Conservation (phyloP, 345 rosid species). For the Eucalyptus regnans region DNA sequence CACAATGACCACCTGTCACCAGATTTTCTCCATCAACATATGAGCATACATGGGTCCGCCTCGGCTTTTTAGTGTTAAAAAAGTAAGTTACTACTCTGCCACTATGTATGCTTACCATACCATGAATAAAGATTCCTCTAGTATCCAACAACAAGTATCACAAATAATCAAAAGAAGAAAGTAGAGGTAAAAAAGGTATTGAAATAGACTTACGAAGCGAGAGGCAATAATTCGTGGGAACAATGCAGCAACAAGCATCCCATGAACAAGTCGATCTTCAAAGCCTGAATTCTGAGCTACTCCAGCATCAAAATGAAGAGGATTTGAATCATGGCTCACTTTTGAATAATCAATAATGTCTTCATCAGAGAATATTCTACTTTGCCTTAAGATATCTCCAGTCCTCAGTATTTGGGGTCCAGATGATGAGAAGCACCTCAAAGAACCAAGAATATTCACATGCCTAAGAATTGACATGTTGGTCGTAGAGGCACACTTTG, state of each 20-base stretch:
- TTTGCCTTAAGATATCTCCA: slow-evolving; percentile 50
- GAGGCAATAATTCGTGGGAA: slow-evolving; percentile 75
- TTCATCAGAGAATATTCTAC: slow-evolving; percentile 47
- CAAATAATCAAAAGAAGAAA: background rate
- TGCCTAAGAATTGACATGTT: background rate
- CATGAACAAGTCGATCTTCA: slow-evolving; percentile 67
- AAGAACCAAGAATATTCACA: background rate
- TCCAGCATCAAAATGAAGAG: slow-evolving; percentile 62
- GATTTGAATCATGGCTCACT: slow-evolving; percentile 66
- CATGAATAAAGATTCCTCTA: background rate
- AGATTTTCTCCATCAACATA: background rate
- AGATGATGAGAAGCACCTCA: slow-evolving; percentile 32
- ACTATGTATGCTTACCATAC: background rate
- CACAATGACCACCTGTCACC: background rate
- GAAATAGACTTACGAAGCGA: slow-evolving; percentile 46
- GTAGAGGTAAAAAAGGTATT: background rate
- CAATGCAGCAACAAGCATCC: slow-evolving; percentile 81
- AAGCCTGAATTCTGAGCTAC: slow-evolving; percentile 49
- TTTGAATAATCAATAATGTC: slow-evolving; percentile 60
- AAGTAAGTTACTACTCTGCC: background rate
- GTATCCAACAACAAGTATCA: background rate
- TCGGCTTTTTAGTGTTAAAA: background rate
- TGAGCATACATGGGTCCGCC: background rate
- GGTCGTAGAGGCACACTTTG: background rate
- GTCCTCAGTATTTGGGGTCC: slow-evolving; percentile 19